phyloP scores from a whole-genome alignment of 768 basidiomycete genomes.

The Boletus vinaceobasis region DNA sequence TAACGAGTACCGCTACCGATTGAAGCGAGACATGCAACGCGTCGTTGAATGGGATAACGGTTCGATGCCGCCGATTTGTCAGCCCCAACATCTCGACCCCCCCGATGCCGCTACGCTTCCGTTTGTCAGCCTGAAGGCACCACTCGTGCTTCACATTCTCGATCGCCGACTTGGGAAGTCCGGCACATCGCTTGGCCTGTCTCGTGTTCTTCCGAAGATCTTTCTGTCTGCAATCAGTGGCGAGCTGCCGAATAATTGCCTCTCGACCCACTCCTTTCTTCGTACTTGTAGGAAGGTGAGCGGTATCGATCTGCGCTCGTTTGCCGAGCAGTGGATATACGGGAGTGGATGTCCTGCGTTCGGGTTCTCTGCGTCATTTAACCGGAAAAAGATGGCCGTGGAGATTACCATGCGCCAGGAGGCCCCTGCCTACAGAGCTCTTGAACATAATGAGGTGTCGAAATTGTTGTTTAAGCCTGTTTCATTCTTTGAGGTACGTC shows the following conservation, averaged over 20 bases:
- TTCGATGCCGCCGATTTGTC: slow-evolving; percentile 88
- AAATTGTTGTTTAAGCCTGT: slow-evolving; percentile 78
- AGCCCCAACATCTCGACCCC: slow-evolving; percentile 80
- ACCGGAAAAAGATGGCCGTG: slow-evolving; percentile 97
- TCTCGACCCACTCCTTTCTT: slow-evolving; percentile 89
- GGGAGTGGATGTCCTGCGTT: slow-evolving; percentile 95
- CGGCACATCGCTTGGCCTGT: slow-evolving; percentile 90
- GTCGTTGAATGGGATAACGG: slow-evolving; percentile 87
- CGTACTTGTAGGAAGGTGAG: slow-evolving; percentile 91
- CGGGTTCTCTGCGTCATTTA: slow-evolving; percentile 86
- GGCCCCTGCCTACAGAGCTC: slow-evolving; percentile 66
- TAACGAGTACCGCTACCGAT: slow-evolving; percentile 93
- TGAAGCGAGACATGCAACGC: slow-evolving; percentile 96
- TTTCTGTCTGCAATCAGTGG: slow-evolving; percentile 93
- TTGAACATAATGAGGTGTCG: slow-evolving; percentile 65
- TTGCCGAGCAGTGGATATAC: slow-evolving; percentile 99
- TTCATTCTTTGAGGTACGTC: slow-evolving; percentile 77
- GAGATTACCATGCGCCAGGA: slow-evolving; percentile 94
- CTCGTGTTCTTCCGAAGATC: slow-evolving; percentile 91
- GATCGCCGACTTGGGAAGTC: slow-evolving; percentile 93
- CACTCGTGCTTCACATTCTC: slow-evolving; percentile 93
- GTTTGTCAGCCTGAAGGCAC: slow-evolving; percentile 93
- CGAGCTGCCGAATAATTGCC: slow-evolving; percentile 77
- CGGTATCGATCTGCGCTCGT: slow-evolving; percentile 83
- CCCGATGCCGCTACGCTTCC: slow-evolving; percentile 76